A percentile compares a stretch with the other conserved stretches of the same genome.
phyloP scores from a whole-genome alignment of 2,329 filamentous ascomycete species.

The Colletotrichum sp. region DNA sequence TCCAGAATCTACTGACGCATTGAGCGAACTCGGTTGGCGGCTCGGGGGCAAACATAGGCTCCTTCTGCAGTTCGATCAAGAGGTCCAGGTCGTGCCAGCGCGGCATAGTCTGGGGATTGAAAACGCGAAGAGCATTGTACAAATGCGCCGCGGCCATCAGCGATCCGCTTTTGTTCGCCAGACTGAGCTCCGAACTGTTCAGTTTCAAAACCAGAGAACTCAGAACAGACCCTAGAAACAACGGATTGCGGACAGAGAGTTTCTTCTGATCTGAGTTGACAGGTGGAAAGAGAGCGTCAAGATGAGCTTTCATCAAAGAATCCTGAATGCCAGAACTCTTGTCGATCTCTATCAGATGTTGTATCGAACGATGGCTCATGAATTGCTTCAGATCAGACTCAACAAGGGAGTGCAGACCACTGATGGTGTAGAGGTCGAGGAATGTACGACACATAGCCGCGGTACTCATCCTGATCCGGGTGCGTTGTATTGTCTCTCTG shows the following conservation, averaged over 20 bases:
- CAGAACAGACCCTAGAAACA: not conserved
- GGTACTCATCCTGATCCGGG: not conserved
- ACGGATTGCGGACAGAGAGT: not conserved
- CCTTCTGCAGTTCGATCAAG: not conserved
- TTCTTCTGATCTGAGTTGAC: not conserved
- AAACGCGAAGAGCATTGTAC: not conserved
- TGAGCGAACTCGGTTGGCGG: not conserved
- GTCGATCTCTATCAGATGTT: not conserved
- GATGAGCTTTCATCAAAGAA: not conserved
- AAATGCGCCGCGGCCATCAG: not conserved
- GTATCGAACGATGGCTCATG: not conserved
- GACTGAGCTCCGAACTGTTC: not conserved
- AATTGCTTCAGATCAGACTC: not conserved
- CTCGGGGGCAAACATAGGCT: not conserved
- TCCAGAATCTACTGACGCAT: not conserved
- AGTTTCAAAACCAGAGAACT: not conserved
- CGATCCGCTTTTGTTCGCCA: not conserved
- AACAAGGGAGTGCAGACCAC: not conserved
- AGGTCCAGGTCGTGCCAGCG: not conserved
- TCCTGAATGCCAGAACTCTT: not conserved
- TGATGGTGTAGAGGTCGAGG: not conserved
- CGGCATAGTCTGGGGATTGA: not conserved
- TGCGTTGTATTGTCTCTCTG: not conserved
- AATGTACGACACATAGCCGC: not conserved
- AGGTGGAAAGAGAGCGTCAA: not conserved